Evolutionary conservation across 2,329 filamentous ascomycete genomes (phyloP), one percentile per base, ranked within the genome.

Genomic region (Ophiosphaerella korrae): DNA sequence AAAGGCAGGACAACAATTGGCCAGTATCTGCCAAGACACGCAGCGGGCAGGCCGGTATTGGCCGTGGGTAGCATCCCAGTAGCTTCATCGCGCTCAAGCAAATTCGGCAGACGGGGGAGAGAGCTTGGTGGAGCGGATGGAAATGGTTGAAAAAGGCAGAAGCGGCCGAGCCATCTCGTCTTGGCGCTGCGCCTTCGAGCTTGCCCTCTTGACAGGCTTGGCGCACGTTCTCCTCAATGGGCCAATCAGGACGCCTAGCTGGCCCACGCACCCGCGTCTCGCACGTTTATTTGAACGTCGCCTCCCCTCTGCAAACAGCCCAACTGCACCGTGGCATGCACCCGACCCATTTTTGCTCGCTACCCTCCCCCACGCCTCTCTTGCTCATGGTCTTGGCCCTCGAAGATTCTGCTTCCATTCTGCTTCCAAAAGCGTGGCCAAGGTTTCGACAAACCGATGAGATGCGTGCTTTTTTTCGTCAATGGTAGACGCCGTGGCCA

Each of bases 1-100:
- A 42, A 50, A 42, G 18, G 40, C 33, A 45, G 51, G 14, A 29
- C n/a, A 50, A 13, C 47, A 24, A 62, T 60, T 64, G 61, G 57
- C n/a, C 26, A 42, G 34, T 35, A 18, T 21, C 29, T 8, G 29
- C 39, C 45, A 48, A 48, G 45, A 31, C 14, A 29, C n/a, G 24
- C 4, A 26, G 36, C 40, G 44, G 49, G 42, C 13, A 44, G 37
- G 26, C 36, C 36, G 42, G 12, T 6, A 5, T 13, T 6, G 23
- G 5, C 23, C 16, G 23, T 16, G 36, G 24, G 34, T 32, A 31
- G 48, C 37, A 16, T 18, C 9, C 34, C 32, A 16, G 36, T 37
- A 46, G 42, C 42, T 49, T 48, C 34, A 21, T 34, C 38, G 29
- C 14, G 16, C 29, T 42, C 46, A 53, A 53, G 50, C 50, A 53